phyloP scores from a whole-genome alignment of 2,329 filamentous ascomycete species.

The Bipolaris gigantea region DNA sequence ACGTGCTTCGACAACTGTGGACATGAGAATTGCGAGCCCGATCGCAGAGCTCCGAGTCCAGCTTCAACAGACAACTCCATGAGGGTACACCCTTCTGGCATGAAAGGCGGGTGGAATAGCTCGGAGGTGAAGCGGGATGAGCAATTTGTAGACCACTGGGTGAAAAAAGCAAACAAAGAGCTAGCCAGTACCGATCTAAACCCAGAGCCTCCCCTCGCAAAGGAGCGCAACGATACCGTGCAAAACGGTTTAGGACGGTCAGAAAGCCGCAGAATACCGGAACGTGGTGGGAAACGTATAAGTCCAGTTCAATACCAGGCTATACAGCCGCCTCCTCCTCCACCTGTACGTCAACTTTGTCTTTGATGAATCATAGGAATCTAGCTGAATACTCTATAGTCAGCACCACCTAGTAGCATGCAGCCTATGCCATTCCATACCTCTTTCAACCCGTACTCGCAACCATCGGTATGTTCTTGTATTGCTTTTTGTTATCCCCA shows the following conservation, averaged over 20 bases:
- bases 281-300: neutral
- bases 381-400: neutral
- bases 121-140: neutral
- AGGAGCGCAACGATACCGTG: too few species aligned
- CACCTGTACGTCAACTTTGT: neutral
- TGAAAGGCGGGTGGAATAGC: neutral
- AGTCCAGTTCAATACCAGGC: neutral
- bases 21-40: neutral
- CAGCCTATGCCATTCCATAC: neutral
- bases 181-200: neutral
- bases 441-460: neutral
- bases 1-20: neutral
- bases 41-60: neutral
- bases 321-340: neutral
- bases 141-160: neutral
- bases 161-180: neutral
- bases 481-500: neutral
- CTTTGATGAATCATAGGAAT: too few species aligned
- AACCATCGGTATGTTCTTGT: slow-evolving; percentile 1
- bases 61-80: neutral
- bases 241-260: neutral
- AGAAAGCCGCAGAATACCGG: neutral
- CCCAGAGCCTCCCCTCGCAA: neutral
- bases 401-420: neutral
- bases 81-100: neutral